Conservation (phyloP, 116 monocot species). For the Trichopus zeylanicus region DNA sequence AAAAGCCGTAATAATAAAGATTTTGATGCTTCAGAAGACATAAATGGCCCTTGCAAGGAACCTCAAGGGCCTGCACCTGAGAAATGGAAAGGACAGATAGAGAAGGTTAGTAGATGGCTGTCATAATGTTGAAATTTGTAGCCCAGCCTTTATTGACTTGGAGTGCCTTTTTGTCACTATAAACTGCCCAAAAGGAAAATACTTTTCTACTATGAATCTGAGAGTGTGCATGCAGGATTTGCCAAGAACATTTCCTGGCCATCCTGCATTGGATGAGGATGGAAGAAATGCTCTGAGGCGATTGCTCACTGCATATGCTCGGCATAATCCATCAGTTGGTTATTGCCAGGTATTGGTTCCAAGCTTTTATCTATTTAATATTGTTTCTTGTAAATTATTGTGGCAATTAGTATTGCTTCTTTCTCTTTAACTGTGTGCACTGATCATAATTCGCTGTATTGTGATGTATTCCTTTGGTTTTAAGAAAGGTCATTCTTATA, state of each 20-base stretch:
- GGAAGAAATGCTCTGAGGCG: conserved; percentile 92
- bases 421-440: too few relatives aligned
- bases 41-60: conserved; percentile 3
- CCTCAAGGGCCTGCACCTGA: conserved; percentile 24
- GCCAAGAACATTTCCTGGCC: conserved; percentile 96
- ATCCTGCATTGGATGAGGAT: conserved; percentile 91
- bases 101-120: conserved; percentile 51
- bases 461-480: neutral
- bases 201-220: neutral
- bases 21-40: neutral
- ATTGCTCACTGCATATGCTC: conserved; percentile 93
- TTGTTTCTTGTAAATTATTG: too few relatives aligned
- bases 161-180: neutral
- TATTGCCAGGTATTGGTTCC: conserved; percentile 76
- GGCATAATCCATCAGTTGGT: conserved; percentile 94
- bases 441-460: too few relatives aligned
- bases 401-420: too few relatives aligned
- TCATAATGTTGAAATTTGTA: neutral
- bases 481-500: neutral
- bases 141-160: neutral
- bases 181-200: neutral
- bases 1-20: conserved; percentile 16
- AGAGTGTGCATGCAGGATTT: conserved; percentile 60
- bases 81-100: conserved; percentile 94
- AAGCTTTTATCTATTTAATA: neutral